Evolutionary conservation across 73 alveolate species (phyloP).

Genomic region (Paraurostyla sp.): DNA sequence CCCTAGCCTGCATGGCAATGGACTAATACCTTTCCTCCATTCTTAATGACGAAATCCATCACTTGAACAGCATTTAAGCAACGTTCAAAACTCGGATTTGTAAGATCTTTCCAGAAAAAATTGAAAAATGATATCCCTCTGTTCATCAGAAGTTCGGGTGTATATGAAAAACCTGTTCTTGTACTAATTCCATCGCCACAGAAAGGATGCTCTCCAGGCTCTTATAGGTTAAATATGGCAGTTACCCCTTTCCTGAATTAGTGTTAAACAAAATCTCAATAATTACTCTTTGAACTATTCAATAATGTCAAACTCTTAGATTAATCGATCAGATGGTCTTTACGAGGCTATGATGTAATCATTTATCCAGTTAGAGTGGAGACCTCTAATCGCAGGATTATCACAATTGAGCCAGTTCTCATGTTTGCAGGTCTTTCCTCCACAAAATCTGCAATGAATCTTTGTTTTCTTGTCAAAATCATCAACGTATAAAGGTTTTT

Average conservation of each 20-base stretch:
- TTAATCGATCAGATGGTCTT: constrained; percentile 83
- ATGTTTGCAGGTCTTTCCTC: constrained; percentile 73
- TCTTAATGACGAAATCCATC: constrained; percentile 74
- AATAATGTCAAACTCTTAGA: constrained; percentile 77
- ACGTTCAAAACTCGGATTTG: constrained; percentile 77
- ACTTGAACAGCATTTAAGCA: constrained; percentile 76
- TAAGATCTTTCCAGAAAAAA: constrained; percentile 85
- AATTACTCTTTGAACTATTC: constrained; percentile 74
- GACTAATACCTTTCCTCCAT: constrained; percentile 85
- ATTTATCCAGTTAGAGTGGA: constrained; percentile 80
- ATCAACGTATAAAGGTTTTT: neutral
- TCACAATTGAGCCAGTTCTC: constrained; percentile 69
- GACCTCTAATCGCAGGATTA: constrained; percentile 80
- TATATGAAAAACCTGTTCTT: constrained; percentile 81
- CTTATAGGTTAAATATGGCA: constrained; percentile 85
- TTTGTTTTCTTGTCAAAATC: constrained; percentile 15
- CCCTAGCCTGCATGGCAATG: constrained; percentile 97
- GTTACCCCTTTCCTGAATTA: constrained; percentile 55
- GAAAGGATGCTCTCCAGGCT: constrained; percentile 92
- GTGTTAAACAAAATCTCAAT: neutral
- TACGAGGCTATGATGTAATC: constrained; percentile 83
- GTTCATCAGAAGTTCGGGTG: constrained; percentile 74
- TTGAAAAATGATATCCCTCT: constrained; percentile 74
- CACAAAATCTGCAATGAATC: constrained; percentile 68
- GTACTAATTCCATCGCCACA: constrained; percentile 87